These are phyloP conservation scores for Fomitiporia mediterranea DNA, from an alignment of 1,284 basidiomycete genomes.

Conservation along the genomic window DNA sequence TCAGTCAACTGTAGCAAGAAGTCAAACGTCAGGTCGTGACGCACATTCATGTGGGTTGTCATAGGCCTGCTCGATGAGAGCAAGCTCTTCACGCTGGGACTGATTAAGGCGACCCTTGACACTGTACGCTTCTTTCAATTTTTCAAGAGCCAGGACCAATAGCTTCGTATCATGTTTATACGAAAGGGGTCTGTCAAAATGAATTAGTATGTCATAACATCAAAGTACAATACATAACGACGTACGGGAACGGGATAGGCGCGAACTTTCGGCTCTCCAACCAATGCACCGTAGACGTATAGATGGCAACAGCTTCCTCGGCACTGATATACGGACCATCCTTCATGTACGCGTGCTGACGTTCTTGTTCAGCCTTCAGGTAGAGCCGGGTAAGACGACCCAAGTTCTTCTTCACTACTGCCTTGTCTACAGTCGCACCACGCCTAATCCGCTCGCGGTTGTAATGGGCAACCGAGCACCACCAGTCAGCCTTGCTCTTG, in stretches of 20 bases:
- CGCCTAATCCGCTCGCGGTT: slow-evolving; percentile 93
- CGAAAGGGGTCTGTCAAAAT: slow-evolving; percentile 67
- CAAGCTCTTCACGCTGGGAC: slow-evolving; percentile 93
- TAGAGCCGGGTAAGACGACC: slow-evolving; percentile 90
- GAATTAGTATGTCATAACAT: slow-evolving; percentile 10
- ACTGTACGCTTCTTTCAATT: slow-evolving; percentile 97
- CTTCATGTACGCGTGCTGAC: slow-evolving; percentile 95
- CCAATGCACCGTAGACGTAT: slow-evolving; percentile 97
- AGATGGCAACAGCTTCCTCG: slow-evolving; percentile 95
- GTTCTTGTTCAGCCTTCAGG: slow-evolving; percentile 95
- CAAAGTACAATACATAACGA: slow-evolving; percentile 12
- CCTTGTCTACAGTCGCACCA: slow-evolving; percentile 99
- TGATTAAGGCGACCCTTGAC: slow-evolving; percentile 96
- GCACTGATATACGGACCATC: slow-evolving; percentile 97
- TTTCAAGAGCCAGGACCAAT: slow-evolving; percentile 90
- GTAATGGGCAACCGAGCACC: slow-evolving; percentile 94
- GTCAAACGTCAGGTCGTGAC: slow-evolving; percentile 22
- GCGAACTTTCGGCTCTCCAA: slow-evolving; percentile 94
- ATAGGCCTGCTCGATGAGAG: slow-evolving; percentile 95
- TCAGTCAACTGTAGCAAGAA: no score
- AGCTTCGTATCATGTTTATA: slow-evolving; percentile 99
- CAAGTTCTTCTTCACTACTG: slow-evolving; percentile 94
- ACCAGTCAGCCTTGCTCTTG: slow-evolving; percentile 99
- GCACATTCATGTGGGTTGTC: slow-evolving; percentile 89
- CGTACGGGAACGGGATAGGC: slow-evolving; percentile 93